A percentile compares a stretch with the other conserved stretches of the same genome.
phyloP scores from a whole-genome alignment of 768 basidiomycete species.

The Phallus indusiatus region DNA sequence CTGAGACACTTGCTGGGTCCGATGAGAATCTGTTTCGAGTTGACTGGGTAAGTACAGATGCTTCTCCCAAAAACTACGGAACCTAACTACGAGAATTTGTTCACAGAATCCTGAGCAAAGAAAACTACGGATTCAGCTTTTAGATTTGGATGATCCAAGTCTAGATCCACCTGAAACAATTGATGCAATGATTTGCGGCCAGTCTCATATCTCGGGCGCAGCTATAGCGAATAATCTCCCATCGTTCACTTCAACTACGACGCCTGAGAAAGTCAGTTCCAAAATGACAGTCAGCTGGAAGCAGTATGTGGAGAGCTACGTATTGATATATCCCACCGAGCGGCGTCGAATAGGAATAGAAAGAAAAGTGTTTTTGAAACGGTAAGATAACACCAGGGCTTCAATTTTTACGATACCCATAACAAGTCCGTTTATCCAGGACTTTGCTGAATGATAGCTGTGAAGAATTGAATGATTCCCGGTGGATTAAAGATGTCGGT shows the following conservation, averaged over 20 bases:
- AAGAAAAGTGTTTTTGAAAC: conserved; percentile 43
- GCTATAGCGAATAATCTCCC: background rate
- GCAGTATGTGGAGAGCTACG: conserved; percentile 11
- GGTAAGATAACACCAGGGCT: conserved; percentile 32
- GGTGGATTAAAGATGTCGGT: conserved; percentile 15
- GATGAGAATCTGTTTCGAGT: conserved; percentile 73
- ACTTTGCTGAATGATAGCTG: conserved; percentile 31
- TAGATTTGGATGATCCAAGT: conserved; percentile 57
- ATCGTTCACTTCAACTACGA: background rate
- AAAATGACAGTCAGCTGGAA: conserved; percentile 25
- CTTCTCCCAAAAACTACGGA: background rate
- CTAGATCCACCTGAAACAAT: conserved; percentile 19
- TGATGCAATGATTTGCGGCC: background rate
- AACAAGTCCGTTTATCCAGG: conserved; percentile 31
- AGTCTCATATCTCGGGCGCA: background rate
- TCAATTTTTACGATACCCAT: conserved; percentile 20
- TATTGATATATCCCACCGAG: conserved; percentile 6
- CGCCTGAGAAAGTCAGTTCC: conserved; percentile 22
- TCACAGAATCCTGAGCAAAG: conserved; percentile 46
- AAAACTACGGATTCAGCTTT: conserved; percentile 50
- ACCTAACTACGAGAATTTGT: conserved; percentile 13
- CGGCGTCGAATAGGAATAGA: conserved; percentile 5
- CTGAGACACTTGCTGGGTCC: conserved; percentile 62
- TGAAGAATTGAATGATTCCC: conserved; percentile 8
- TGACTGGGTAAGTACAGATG: conserved; percentile 62